Conservation (phyloP, 2,329 filamentous ascomycete genomes). For the Penicillium polonicum region DNA sequence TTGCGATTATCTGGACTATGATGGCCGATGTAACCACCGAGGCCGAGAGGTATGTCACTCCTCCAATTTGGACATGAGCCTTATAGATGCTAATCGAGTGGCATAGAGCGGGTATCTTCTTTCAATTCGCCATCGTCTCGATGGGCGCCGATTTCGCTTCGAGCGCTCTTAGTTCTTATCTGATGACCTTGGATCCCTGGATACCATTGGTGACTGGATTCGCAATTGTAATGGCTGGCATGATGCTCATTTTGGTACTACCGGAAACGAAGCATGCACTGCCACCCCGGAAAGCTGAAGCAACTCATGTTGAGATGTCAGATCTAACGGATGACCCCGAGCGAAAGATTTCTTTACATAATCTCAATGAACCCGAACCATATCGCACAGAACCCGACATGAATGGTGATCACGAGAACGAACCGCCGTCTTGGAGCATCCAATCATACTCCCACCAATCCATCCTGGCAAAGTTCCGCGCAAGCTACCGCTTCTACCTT, state of each 20-base stretch:
- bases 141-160: slow-evolving; percentile 43
- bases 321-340: slow-evolving; percentile 24
- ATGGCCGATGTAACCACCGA: slow-evolving; percentile 52
- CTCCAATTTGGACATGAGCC: slow-evolving; percentile 1
- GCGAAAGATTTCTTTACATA: slow-evolving; percentile 12
- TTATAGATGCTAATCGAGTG: slow-evolving; percentile 16
- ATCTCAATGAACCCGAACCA: slow-evolving; percentile 7
- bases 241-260: slow-evolving; percentile 34
- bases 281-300: slow-evolving; percentile 11
- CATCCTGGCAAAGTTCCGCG: slow-evolving; percentile 17
- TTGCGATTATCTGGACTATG: slow-evolving; percentile 52
- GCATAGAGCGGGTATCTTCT: slow-evolving; percentile 41
- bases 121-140: slow-evolving; percentile 40
- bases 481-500: slow-evolving; percentile 29
- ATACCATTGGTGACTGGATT: slow-evolving; percentile 40
- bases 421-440: slow-evolving; percentile 18
- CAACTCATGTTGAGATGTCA: slow-evolving; percentile 32
- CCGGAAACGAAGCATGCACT: slow-evolving; percentile 43
- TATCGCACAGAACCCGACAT: slow-evolving; percentile 22
- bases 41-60: slow-evolving; percentile 38
- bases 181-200: slow-evolving; percentile 45
- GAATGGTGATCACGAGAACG: slow-evolving; percentile 15
- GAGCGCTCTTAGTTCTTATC: slow-evolving; percentile 40
- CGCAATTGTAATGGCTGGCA: slow-evolving; percentile 32
- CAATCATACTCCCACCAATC: slow-evolving; percentile 14